Evolutionary conservation across 169 alveolate genomes (phyloP), one percentile per base, ranked within the genome.

Genomic region (Eimeria sp.): DNA sequence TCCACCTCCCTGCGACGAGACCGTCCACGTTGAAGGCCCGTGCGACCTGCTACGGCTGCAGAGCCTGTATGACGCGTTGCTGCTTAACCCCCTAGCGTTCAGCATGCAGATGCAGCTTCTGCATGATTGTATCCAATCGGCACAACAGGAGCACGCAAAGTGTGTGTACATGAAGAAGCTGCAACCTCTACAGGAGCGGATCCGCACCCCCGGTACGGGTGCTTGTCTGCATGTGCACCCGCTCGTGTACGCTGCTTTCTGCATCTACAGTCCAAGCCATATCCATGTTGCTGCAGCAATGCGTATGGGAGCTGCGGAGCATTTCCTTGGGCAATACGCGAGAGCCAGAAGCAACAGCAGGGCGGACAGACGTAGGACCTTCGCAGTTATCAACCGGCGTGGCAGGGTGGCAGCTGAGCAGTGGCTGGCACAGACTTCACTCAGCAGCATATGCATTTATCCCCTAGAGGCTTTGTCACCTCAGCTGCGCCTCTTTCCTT

Each of bases 261-360:
- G 94, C 47, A 61, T 87, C 16, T 87, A 87, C 63, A 30, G 16
- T 30, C 94, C 94, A 10, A 43, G 82, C 43, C 82, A 65, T 25
- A 87, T 87, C 18, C 65, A n/a, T 6, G 20, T 87, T 20, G 94
- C 94, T 40, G 94, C 83, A 13, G 65, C 94, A 43, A 87, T 30
- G 83, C 94, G 94, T 45, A 83, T 87, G 16, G 94, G 94, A 13
- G 94, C 94, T 22, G 94, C 83, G 63, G 82, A 61, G 70, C 94
- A 87, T 49, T 63, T 87, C 27, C 16, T 87, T 7, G 61, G 45
- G 13, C 70, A 87, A 45, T 87, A 87, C 40, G 9, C 34, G 16
- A 65, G 7, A 16, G 83, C 83, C 47, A 63, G 40, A 45, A 47
- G 67, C 94, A 40, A 22, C 6, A 63, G 47, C 67, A 87, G 20